These are phyloP conservation scores for Nothopassalora personata DNA, from an alignment of 2,329 filamentous ascomycete species.

Conservation along the genomic window DNA sequence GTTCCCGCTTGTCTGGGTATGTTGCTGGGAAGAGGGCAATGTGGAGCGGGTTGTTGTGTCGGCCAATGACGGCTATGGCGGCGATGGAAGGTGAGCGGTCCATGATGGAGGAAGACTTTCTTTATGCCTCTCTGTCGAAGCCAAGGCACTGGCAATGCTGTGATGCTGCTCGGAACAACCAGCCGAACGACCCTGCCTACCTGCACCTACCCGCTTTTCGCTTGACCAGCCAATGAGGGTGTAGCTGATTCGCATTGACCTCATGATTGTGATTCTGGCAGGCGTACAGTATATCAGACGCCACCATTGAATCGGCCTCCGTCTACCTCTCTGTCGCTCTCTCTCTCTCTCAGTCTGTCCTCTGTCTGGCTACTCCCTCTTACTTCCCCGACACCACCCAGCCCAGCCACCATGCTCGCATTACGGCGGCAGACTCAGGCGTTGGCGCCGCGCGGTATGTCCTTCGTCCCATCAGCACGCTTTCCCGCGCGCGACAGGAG, in stretches of 20 bases:
- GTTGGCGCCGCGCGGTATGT: constrained; percentile 52
- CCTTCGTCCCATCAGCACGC: neutral
- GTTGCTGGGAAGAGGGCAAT: constrained; percentile 79
- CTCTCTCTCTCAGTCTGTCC: neutral
- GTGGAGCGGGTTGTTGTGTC: constrained; percentile 94
- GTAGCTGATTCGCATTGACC: neutral
- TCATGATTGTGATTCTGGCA: neutral
- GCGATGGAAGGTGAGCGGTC: constrained; percentile 67
- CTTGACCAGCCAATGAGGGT: neutral
- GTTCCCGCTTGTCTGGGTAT: constrained; percentile 17
- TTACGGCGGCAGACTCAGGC: constrained; percentile 48
- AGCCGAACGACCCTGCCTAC: neutral
- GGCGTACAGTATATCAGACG: neutral
- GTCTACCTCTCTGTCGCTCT: neutral
- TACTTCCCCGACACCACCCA: constrained; percentile 8
- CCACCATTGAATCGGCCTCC: neutral
- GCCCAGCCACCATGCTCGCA: constrained; percentile 43
- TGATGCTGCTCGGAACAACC: neutral
- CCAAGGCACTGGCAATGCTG: too few relatives aligned
- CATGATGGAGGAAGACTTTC: constrained; percentile 38
- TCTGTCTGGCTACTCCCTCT: neutral
- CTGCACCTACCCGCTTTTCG: neutral
- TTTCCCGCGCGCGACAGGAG: neutral
- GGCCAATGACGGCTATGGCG: constrained; percentile 89
- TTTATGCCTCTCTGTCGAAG: too few relatives aligned